A percentile compares a stretch with the other conserved stretches of the same genome.
phyloP scores from a whole-genome alignment of 352 stramenopile genomes.

The Phytophthora quininea region DNA sequence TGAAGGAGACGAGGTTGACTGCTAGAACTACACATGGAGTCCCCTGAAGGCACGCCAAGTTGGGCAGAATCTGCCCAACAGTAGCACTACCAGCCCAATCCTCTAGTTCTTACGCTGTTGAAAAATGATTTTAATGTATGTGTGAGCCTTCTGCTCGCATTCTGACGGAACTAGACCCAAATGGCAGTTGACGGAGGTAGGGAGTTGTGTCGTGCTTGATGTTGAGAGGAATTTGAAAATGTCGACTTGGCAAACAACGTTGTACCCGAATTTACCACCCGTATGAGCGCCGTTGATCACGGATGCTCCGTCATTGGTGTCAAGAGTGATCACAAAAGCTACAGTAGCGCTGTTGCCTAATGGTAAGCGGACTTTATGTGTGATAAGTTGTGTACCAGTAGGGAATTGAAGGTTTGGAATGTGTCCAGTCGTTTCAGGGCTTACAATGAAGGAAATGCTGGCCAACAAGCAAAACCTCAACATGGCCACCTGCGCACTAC shows the following conservation, averaged over 20 bases:
- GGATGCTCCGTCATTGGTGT: neutral
- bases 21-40: no score
- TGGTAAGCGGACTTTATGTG: neutral
- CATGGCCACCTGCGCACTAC: conserved; percentile 62
- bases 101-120: no score
- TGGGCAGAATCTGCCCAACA: no score
- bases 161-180: conserved; percentile 30
- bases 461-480: conserved; percentile 66
- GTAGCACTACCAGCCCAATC: no score
- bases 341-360: neutral
- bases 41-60: no score
- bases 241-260: neutral
- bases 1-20: no score
- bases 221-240: neutral
- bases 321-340: neutral
- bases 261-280: conserved; percentile 3
- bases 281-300: neutral
- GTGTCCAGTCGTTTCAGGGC: conserved; percentile 10
- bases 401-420: neutral
- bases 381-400: neutral
- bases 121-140: conserved; percentile 15
- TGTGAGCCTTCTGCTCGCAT: conserved; percentile 28
- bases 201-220: neutral
- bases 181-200: conserved; percentile 33
- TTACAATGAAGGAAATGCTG: conserved; percentile 43